Base-by-base conservation (phyloP, 23 red algal species). In the Gracilaria vermiculophylla region DNA sequence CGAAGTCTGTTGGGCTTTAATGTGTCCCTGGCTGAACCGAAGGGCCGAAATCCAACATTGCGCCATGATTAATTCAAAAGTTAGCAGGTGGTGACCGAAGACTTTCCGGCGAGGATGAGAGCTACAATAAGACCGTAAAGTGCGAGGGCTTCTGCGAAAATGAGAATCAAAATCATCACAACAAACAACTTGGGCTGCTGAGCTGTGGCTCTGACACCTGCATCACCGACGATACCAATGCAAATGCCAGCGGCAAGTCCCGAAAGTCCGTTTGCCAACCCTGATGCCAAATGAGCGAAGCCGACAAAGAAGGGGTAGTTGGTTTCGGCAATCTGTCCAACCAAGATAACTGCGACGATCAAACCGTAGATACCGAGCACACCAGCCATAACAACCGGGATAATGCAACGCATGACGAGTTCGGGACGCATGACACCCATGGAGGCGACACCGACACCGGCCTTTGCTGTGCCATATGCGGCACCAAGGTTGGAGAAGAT, bases 41-140 rank as follows among this genome's bases (percentile, higher is more conserved):
- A 64, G 37, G 9, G 67, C 11, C 47, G 67, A 42, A 42, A 73
- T 42, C n/a, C 39, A 48, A 73, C 39, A 16, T 36, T 45, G 67
- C 19, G 67, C 33, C 67, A 73, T 47, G 67, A 73, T 12, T 73
- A 73, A 73, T 73, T 73, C 67, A 73, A 73, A 45, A 73, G 67
- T 78, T 94, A 94, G 87, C 92, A 98, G 42, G 76, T 89, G 60
- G 76, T 87, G 33, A 85, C 76, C 19, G 87, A 86, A 20, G 92
- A 95, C 74, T 98, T 98, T 52, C 96, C 92, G 36, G 91, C 75
- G 27, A 98, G 88, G 55, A 98, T 98, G 31, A 98, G 88, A 23
- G 96, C 96, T 14, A 98, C 96, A 64, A 98, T 98, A 44, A 98
- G 79, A 66, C 96, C 96, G 72, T 98, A 98, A 62, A 98, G 93